phyloP scores from a whole-genome alignment of 805 yeast genomes.

The Sugiyamaella floridensis region DNA sequence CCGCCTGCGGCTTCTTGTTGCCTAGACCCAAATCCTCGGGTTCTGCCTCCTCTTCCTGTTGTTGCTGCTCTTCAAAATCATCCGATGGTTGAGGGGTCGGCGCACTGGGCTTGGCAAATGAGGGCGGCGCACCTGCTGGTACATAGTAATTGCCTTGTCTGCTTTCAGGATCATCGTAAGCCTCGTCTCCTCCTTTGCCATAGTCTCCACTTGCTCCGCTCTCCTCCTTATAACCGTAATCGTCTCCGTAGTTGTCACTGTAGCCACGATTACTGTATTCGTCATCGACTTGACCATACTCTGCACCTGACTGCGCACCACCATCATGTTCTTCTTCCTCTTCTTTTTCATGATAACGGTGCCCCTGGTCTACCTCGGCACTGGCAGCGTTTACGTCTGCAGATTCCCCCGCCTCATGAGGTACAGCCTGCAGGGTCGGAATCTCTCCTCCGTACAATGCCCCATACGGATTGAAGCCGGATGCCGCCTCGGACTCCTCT shows the following conservation, averaged over 20 bases:
- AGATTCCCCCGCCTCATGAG: slow-evolving; percentile 2
- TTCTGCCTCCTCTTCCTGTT: slow-evolving; percentile 12
- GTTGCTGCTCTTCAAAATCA: slow-evolving; percentile 9
- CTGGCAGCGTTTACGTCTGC: slow-evolving; percentile 28
- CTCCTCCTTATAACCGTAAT: slow-evolving; percentile 4
- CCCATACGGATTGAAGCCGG: slow-evolving; percentile 16
- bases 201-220: slow-evolving; percentile 5
- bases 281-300: too few relatives aligned
- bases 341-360: too few relatives aligned
- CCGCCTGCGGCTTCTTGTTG: slow-evolving; percentile 13
- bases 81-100: slow-evolving; percentile 8
- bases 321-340: slow-evolving; percentile 2
- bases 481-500: slow-evolving; percentile 1
- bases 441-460: slow-evolving; percentile 14
- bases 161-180: slow-evolving; percentile 9
- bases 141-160: slow-evolving; percentile 6
- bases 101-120: slow-evolving; percentile 8
- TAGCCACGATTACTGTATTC: too few relatives aligned
- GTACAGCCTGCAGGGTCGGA: slow-evolving; percentile 1
- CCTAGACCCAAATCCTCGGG: slow-evolving; percentile 22
- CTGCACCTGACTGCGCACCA: too few relatives aligned
- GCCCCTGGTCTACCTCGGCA: slow-evolving; percentile 9
- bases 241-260: background rate
- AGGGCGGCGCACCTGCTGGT: slow-evolving; percentile 9
- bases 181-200: slow-evolving; percentile 11